phyloP scores from a whole-genome alignment of 768 basidiomycete genomes.

The Rhodocollybia butyracea region DNA sequence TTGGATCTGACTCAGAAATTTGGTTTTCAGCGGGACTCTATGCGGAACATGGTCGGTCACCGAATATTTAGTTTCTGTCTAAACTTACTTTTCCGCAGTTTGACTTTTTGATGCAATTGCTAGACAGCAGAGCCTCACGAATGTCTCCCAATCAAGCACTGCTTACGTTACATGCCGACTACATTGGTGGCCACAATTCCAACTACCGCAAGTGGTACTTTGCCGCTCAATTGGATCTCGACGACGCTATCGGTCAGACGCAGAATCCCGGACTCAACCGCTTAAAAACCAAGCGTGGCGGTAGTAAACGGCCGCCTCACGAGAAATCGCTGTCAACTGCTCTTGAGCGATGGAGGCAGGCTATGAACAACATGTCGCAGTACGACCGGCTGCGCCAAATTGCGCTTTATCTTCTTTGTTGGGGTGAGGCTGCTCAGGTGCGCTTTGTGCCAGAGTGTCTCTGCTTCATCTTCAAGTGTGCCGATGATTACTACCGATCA shows the following conservation, averaged over 20 bases:
- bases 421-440: conserved; percentile 98
- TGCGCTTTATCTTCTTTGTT: conserved; percentile 91
- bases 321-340: conserved; percentile 76
- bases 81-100: conserved; percentile 48
- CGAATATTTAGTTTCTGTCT: background rate
- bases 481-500: conserved; percentile 98
- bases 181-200: conserved; percentile 96
- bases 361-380: conserved; percentile 98
- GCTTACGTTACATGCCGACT: conserved; percentile 95
- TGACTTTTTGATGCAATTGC: conserved; percentile 96
- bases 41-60: conserved; percentile 85
- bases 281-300: conserved; percentile 64
- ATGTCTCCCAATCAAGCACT: conserved; percentile 97
- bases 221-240: conserved; percentile 96
- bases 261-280: conserved; percentile 90
- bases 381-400: conserved; percentile 97
- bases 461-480: conserved; percentile 99
- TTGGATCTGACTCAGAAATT: conserved; percentile 98
- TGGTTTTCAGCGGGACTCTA: conserved; percentile 93
- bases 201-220: conserved; percentile 99
- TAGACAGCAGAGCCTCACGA: conserved; percentile 94
- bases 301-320: conserved; percentile 47
- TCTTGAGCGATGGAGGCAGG: conserved; percentile 90
- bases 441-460: conserved; percentile 95
- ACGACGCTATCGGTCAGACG: conserved; percentile 90